Base-by-base conservation (phyloP, 2,329 filamentous ascomycete species). In the Cladosporium sphaerospermum region DNA sequence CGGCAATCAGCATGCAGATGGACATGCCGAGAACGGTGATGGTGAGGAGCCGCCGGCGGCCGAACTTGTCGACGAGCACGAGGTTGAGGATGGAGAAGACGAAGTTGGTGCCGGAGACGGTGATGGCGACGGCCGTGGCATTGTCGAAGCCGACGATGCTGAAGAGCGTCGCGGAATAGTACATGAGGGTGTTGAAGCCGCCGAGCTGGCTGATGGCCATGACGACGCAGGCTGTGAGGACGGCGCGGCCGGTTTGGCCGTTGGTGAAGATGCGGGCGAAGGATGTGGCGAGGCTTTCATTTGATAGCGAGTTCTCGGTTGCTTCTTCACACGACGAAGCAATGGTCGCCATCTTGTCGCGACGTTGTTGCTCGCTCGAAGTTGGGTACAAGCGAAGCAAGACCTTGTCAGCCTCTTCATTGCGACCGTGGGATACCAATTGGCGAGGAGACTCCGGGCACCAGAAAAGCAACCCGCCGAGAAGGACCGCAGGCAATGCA, bases 181-280 rank as follows among this genome's bases (percentile, higher is more conserved):
- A 75, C 58, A 58, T 60, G 5, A 76, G 62, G 4, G 66, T 68
- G 56, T 75, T 76, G 64, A 75, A 76, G 2, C 74, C 74, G 2
- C 68, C 67, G n/a, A 76, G 60, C 50, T 79, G 77, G 11, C 69
- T 73, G 40, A 78, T 73, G 14, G 74, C 76, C 75, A 78, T 78
- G n/a, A 78, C 60, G n/a, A 73, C 71, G 52, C 75, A 78, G 2
- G 73, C 75, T 40, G 69, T 65, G 37, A 76, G 61, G 11, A 77
- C 63, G 10, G 75, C 74, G 9, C 75, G 69, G 44, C 75, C 67
- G 53, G 76, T 77, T n/a, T 65, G 60, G 1, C 72, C 70, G 11
- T 99, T 97, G 56, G 93, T 93, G 53, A 78, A 74, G 19, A 79
- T 71, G 58, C 76, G 71, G 61, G 75, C 75, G 53, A 75, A 61